Evolutionary conservation across 2,329 filamentous ascomycete genomes (phyloP).

Genomic region (Stagonosporopsis vannaccii): DNA sequence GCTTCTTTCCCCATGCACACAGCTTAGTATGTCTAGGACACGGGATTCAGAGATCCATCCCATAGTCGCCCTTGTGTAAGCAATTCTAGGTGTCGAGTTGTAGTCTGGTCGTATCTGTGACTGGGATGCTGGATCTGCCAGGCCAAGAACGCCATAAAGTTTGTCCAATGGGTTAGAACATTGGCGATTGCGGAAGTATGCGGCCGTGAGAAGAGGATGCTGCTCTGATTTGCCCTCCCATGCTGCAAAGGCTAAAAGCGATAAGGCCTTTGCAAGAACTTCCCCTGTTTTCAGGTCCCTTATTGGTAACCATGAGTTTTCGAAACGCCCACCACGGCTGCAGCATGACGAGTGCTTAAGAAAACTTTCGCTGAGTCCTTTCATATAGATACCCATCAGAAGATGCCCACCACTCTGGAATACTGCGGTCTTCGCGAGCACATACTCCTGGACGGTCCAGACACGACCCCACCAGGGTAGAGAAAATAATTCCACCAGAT

Average conservation of each 20-base stretch:
- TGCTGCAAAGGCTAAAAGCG: background rate
- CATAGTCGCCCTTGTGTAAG: background rate
- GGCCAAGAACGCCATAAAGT: background rate
- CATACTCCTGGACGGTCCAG: background rate
- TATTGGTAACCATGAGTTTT: no score
- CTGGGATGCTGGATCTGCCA: background rate
- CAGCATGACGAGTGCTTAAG: background rate
- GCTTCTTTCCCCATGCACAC: background rate
- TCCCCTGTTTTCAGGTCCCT: no score
- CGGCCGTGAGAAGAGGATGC: background rate
- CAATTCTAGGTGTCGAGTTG: background rate
- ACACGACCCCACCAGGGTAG: background rate
- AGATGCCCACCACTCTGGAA: background rate
- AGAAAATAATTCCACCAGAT: background rate
- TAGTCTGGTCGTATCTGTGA: background rate
- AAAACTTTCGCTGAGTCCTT: background rate
- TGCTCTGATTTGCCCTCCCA: no score
- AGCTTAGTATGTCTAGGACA: background rate
- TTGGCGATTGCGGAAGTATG: background rate
- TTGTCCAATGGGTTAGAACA: background rate
- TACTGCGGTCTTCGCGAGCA: background rate
- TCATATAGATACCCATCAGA: background rate
- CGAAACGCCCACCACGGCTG: background rate
- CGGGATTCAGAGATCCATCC: background rate
- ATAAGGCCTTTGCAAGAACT: background rate